A percentile compares a stretch with the other conserved stretches of the same genome.
Conservation (phyloP, 2,329 filamentous ascomycete genomes). For the Fusarium annulatum region DNA sequence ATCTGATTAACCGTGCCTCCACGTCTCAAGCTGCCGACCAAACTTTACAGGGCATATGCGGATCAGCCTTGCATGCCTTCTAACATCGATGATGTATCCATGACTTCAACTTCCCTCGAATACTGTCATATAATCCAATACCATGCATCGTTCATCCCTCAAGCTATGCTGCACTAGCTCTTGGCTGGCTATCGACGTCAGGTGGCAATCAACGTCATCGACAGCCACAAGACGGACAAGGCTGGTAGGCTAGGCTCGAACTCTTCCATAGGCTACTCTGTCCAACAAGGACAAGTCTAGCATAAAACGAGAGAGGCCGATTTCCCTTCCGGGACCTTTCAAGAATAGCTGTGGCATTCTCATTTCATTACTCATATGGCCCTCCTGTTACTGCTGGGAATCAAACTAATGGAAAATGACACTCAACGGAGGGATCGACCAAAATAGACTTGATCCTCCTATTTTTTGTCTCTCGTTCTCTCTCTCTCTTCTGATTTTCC, state of each 20-base stretch:
- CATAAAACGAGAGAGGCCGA: slow-evolving; percentile 14
- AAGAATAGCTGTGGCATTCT: slow-evolving; percentile 27
- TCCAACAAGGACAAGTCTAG: slow-evolving; percentile 12
- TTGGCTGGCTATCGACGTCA: slow-evolving; percentile 8
- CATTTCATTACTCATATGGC: slow-evolving; percentile 39
- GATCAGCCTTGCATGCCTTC: background rate
- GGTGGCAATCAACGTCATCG: slow-evolving; percentile 34
- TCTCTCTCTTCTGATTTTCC: slow-evolving; percentile 20
- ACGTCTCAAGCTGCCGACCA: background rate
- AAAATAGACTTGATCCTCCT: slow-evolving; percentile 14
- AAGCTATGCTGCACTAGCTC: background rate
- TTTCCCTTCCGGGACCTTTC: background rate
- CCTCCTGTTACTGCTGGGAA: slow-evolving; percentile 31
- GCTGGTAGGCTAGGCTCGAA: slow-evolving; percentile 11
- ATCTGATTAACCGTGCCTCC: background rate
- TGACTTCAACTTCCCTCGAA: background rate
- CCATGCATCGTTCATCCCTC: background rate
- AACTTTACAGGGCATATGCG: background rate
- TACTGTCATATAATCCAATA: background rate
- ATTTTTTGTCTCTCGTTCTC: slow-evolving; percentile 6
- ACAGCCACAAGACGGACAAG: slow-evolving; percentile 1
- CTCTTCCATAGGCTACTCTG: slow-evolving; percentile 9
- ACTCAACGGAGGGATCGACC: slow-evolving; percentile 10
- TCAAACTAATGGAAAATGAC: slow-evolving; percentile 28
- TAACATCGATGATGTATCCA: slow-evolving; percentile 3